Evolutionary conservation across 2,329 filamentous ascomycete species (phyloP), one percentile per base, ranked within the genome.

Genomic region (Ascomycota sp.): DNA sequence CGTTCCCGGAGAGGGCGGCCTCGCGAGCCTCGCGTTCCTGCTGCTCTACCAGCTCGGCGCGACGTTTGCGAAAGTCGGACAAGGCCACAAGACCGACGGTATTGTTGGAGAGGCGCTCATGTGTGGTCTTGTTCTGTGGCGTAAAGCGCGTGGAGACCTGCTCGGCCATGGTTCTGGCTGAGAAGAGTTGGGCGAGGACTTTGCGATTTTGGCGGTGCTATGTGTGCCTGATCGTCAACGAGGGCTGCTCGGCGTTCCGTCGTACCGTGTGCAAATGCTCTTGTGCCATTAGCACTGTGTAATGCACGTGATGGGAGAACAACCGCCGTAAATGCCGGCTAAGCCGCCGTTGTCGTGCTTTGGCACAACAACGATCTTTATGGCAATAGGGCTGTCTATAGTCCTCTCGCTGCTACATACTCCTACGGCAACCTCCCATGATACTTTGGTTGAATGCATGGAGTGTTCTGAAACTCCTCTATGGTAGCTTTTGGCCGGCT

Each of bases 21-120:
- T 80, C 76, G 44, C 74, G 71, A 9, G 70, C 75, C 44, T 89
- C 81, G 43, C 78, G 70, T 46, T 89, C 81, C 46, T 89, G 86
- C 47, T 81, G 75, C 51, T 94, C 86, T 28, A 93, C 61, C n/a
- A 85, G 81, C 53, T 94, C 82, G 41, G 83, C 85, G 52, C 86
- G 81, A 35, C 89, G 75, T 57, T 98, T 95, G 52, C 86, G 82
- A 52, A 92, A 95, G 48, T 95, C 89, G 39, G 80, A 82, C 26
- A 94, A 73, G 33, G 80, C 71, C 31, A 95, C 86, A 3, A 98
- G 73, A 25, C 89, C 89, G 39, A 94, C 83, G 0, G 82, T 92
- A 45, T 82, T 74, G 31, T 72, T 80, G 35, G 86, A 86, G 28
- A 93, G 64, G 10, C 82, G 63, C 45, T 93, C 75, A 50, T 86